phyloP scores from a whole-genome alignment of 192 early-diverging fungal species.

The Rhizoclosmatium globosum region DNA sequence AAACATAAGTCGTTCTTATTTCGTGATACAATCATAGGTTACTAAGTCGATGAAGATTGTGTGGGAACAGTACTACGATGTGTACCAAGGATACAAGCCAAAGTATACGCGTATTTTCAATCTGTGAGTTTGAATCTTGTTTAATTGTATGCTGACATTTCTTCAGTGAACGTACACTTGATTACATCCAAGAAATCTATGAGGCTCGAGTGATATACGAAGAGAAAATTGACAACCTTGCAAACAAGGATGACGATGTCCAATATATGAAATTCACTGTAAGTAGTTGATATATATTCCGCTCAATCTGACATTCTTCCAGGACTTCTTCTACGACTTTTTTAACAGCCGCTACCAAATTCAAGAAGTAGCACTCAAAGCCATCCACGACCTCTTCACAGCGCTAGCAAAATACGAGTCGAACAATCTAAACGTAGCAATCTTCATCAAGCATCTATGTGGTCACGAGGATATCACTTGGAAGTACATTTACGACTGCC shows the following conservation, averaged over 20 bases:
- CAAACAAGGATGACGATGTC: slow-evolving; percentile 8
- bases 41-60: slow-evolving; percentile 43
- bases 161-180: slow-evolving; percentile 41
- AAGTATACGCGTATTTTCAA: slow-evolving; percentile 33
- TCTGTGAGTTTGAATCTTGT: no score
- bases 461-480: slow-evolving; percentile 56
- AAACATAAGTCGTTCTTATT: neutral
- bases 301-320: neutral
- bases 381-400: slow-evolving; percentile 57
- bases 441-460: slow-evolving; percentile 53
- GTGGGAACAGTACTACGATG: slow-evolving; percentile 58
- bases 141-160: no score
- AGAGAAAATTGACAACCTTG: slow-evolving; percentile 35
- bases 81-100: slow-evolving; percentile 42
- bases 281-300: neutral
- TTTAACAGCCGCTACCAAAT: slow-evolving; percentile 54
- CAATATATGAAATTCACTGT: slow-evolving; percentile 37
- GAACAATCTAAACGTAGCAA: slow-evolving; percentile 23
- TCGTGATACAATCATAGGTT: slow-evolving; percentile 19
- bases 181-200: slow-evolving; percentile 57
- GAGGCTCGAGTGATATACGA: slow-evolving; percentile 50
- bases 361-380: slow-evolving; percentile 49
- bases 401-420: slow-evolving; percentile 39
- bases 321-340: slow-evolving; percentile 60
- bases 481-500: slow-evolving; percentile 57